phyloP scores from a whole-genome alignment of 805 yeast genomes.

The Yamadazyma insecticola region DNA sequence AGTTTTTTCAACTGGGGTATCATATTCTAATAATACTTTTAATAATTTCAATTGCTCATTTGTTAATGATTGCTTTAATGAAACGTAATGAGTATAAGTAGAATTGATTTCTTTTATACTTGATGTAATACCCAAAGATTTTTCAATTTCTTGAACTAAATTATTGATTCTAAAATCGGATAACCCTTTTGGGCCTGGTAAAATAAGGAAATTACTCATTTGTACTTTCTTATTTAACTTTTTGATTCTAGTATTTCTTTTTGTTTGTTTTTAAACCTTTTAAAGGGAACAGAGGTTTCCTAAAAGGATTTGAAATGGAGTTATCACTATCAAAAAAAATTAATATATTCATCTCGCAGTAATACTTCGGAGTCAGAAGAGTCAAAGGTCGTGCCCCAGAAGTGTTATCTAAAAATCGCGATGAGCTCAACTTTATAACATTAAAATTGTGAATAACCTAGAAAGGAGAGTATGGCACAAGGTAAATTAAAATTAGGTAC shows the following conservation, averaged over 20 bases:
- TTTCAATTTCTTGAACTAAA: conserved; percentile 67
- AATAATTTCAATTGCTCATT: conserved; percentile 45
- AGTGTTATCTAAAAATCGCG: too few relatives aligned
- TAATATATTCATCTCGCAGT: background rate
- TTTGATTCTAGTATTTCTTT: too few relatives aligned
- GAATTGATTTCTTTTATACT: conserved; percentile 70
- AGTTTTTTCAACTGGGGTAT: conserved; percentile 58
- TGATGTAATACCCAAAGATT: conserved; percentile 54
- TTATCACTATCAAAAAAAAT: too few relatives aligned
- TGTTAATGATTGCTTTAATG: conserved; percentile 42
- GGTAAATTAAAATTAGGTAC: conserved; percentile 59
- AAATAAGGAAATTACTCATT: conserved; percentile 29
- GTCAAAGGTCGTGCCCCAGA: too few relatives aligned
- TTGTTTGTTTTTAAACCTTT: too few relatives aligned
- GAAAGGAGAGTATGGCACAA: conserved; percentile 57
- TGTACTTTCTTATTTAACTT: too few relatives aligned
- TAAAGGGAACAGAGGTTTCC: too few relatives aligned
- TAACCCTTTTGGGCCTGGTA: conserved; percentile 88
- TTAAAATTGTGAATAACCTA: background rate
- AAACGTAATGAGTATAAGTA: conserved; percentile 76
- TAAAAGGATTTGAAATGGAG: too few relatives aligned
- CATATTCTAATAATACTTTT: conserved; percentile 68
- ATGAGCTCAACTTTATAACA: too few relatives aligned
- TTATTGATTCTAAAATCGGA: conserved; percentile 81
- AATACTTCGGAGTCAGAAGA: background rate